phyloP scores from a whole-genome alignment of 2,329 filamentous ascomycete genomes.

The Fusarium continuum region DNA sequence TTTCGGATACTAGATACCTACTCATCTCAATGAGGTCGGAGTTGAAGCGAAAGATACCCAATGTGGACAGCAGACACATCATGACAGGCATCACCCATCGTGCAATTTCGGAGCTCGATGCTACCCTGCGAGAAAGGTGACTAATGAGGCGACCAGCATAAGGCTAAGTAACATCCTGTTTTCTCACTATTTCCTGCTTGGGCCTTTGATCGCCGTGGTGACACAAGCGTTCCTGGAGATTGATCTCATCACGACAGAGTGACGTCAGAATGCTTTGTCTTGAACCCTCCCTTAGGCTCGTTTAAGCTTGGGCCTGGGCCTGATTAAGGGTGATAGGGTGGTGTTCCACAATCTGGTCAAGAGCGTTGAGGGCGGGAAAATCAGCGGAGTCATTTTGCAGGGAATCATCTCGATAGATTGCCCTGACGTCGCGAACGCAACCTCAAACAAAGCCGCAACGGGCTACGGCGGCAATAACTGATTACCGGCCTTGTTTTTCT shows the following conservation, averaged over 20 bases:
- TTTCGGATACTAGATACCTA: slow-evolving; percentile 36
- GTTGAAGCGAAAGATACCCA: slow-evolving; percentile 31
- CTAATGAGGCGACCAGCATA: slow-evolving; percentile 7
- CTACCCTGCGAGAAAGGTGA: slow-evolving; percentile 2
- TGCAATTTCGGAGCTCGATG: slow-evolving; percentile 7
- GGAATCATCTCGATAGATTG: slow-evolving; percentile 16
- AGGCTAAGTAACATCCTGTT: not conserved
- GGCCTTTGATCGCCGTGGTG: slow-evolving; percentile 23
- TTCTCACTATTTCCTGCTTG: not conserved
- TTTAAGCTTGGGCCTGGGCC: slow-evolving; percentile 1
- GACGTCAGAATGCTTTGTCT: slow-evolving; percentile 27
- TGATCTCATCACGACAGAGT: slow-evolving; percentile 37
- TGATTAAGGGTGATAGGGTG: slow-evolving; percentile 11
- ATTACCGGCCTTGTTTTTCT: slow-evolving; percentile 27
- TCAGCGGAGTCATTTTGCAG: slow-evolving; percentile 21
- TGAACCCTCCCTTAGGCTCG: not conserved
- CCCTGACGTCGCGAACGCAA: slow-evolving; percentile 30
- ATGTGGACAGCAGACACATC: slow-evolving; percentile 27
- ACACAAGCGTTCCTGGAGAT: slow-evolving; percentile 9
- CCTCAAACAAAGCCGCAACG: slow-evolving; percentile 17
- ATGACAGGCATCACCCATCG: slow-evolving; percentile 7
- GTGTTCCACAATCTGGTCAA: not conserved
- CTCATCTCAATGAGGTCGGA: slow-evolving; percentile 43
- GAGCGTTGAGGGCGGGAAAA: slow-evolving; percentile 2
- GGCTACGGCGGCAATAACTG: slow-evolving; percentile 27